Evolutionary conservation across 2,329 filamentous ascomycete species (phyloP).

Genomic region (Ceratocystis albifundus): DNA sequence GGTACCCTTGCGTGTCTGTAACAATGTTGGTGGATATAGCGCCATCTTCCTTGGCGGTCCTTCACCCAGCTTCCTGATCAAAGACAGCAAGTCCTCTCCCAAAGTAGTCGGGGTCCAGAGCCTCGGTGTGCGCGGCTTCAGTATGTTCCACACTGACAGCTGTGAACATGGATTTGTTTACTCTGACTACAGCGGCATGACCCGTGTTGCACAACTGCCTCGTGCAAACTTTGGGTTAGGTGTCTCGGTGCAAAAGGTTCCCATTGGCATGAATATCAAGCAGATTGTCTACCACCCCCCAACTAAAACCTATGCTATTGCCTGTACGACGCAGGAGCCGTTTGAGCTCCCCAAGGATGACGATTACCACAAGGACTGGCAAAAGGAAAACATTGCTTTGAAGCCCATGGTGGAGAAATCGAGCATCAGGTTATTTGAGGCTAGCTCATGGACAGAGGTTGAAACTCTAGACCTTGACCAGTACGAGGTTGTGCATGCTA

Average conservation of each 20-base stretch:
- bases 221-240: slow-evolving; percentile 63
- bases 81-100: slow-evolving; percentile 65
- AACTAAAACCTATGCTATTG: slow-evolving; percentile 64
- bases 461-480: slow-evolving; percentile 62
- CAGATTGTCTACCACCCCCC: slow-evolving; percentile 65
- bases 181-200: slow-evolving; percentile 58
- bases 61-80: slow-evolving; percentile 72
- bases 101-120: slow-evolving; percentile 63
- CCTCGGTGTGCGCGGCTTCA: slow-evolving; percentile 56
- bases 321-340: slow-evolving; percentile 52
- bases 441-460: slow-evolving; percentile 64
- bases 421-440: slow-evolving; percentile 65
- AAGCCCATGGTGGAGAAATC: slow-evolving; percentile 60
- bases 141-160: slow-evolving; percentile 61
- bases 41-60: slow-evolving; percentile 71
- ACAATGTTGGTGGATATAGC: slow-evolving; percentile 64
- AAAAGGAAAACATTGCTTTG: slow-evolving; percentile 53
- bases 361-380: slow-evolving; percentile 70
- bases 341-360: slow-evolving; percentile 83
- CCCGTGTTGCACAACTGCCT: slow-evolving; percentile 58
- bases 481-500: slow-evolving; percentile 65
- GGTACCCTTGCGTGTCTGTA: slow-evolving; percentile 45
- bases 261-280: slow-evolving; percentile 57
- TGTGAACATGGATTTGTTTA: slow-evolving; percentile 79
- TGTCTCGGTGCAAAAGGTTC: slow-evolving; percentile 61